phyloP scores from a whole-genome alignment of 441 rosid species.

The Manihot esculenta region DNA sequence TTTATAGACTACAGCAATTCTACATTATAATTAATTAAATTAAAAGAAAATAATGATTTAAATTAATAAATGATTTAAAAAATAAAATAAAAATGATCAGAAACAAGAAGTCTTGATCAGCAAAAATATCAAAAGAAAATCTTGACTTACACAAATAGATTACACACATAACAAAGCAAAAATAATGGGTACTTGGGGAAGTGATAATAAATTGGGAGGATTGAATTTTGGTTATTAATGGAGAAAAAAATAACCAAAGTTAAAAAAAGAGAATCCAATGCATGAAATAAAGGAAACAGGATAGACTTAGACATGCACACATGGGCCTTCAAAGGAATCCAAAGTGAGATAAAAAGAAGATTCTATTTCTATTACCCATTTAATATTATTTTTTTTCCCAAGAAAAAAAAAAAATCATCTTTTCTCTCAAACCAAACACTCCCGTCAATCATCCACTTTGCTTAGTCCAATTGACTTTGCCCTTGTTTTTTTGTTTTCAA shows the following conservation, averaged over 20 bases:
- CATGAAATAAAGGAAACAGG: conserved; percentile 18
- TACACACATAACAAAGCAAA: no score
- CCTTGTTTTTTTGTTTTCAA: background rate
- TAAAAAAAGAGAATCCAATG: conserved; percentile 30
- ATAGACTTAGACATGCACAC: conserved; percentile 17
- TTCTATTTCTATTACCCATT: background rate
- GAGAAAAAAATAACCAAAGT: background rate
- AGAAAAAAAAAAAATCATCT: no score
- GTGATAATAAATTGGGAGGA: conserved; percentile 6
- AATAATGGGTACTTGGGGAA: background rate
- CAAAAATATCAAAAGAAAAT: no score
- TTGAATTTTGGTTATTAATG: conserved; percentile 9
- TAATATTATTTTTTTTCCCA: no score
- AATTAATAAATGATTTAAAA: no score
- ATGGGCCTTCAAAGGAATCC: conserved; percentile 45
- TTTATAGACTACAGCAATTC: no score
- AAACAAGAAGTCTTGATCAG: no score
- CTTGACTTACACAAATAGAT: no score
- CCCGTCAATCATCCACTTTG: conserved; percentile 20
- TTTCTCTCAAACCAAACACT: background rate
- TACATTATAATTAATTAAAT: no score
- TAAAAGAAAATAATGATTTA: no score
- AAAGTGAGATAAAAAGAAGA: conserved; percentile 22
- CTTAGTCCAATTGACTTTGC: conserved; percentile 24
- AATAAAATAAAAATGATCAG: no score